Evolutionary conservation across 257 asterid species (phyloP).

Genomic region (Solanum medicagineum): DNA sequence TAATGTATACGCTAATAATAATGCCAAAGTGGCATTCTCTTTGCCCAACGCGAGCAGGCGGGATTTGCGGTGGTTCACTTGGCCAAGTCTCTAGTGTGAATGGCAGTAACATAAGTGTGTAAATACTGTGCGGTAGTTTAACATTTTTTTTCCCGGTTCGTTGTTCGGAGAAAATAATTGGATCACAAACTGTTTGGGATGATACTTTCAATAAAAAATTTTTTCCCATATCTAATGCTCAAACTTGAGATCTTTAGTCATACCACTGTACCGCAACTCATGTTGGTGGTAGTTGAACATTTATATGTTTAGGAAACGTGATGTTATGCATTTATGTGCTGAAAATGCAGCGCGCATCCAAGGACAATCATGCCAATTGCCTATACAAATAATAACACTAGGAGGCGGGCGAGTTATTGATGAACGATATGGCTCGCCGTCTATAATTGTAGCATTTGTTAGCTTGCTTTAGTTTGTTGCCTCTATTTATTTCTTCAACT

Average conservation of each 20-base stretch:
- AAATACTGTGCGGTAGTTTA: not conserved
- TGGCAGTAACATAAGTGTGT: not conserved
- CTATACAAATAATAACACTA: not conserved
- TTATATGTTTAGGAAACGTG: not conserved
- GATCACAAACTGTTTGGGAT: too few relatives aligned
- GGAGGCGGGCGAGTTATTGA: not conserved
- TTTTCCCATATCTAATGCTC: too few relatives aligned
- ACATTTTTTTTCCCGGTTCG: not conserved
- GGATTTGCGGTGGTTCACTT: constrained; percentile 29
- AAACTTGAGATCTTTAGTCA: too few relatives aligned
- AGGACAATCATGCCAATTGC: not conserved
- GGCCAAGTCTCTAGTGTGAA: constrained; percentile 16
- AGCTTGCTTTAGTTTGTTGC: not conserved
- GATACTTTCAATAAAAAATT: too few relatives aligned
- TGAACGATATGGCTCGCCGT: not conserved
- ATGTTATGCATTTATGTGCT: not conserved
- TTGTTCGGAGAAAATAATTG: too few relatives aligned
- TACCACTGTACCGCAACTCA: too few relatives aligned
- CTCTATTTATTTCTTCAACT: not conserved
- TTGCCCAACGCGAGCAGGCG: constrained; percentile 27
- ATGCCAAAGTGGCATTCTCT: constrained; percentile 17
- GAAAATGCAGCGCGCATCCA: not conserved
- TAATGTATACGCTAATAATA: not conserved
- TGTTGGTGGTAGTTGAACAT: not conserved
- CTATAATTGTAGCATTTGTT: not conserved